Evolutionary conservation across 495 filamentous ascomycete species (phyloP), one percentile per base, ranked within the genome.

Genomic region (Neurospora sp.): DNA sequence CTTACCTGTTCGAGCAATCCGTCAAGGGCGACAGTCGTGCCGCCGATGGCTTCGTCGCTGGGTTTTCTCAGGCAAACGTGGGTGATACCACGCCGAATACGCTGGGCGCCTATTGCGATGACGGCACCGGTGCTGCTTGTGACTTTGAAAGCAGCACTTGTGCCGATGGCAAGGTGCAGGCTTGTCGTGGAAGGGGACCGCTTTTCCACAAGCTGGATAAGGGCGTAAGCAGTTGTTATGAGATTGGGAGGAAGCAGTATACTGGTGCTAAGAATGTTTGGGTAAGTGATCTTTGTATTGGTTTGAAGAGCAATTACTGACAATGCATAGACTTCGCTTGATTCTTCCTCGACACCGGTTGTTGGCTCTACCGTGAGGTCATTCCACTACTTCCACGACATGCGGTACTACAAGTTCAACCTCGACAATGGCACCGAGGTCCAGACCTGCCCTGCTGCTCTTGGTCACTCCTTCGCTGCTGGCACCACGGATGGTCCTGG

Each of bases 401-500:
- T 89, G 87, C 71, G 72, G 28, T 88, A 81, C 78, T 87, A 80
- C 76, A 81, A 81, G 5, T 97, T 98, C 78, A 82, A 86, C 24
- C 89, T 94, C 13, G 86, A 91, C 5, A 94, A 97, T 78, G 92
- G 92, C 62, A 92, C 90, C 24, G 83, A 79, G 4, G 88, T 92
- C 19, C 89, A 85, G 74, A 97, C 95, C 6, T 98, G 96, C 79
- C 90, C 93, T 39, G 95, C 96, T 4, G 96, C 93, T 0, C 84
- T 99, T n/a, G 96, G 96, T 69, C 93, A 93, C 75, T 92, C 91
- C 10, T 99, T 99, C 81, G 96, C 96, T 21, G 96, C 91, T 19
- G 96, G 96, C 36, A 99, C 96, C 2, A 92, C 93, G 0, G 96
- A 99, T 78, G 92, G 96, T 17, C 95, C 95, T 0, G 96, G 96